Conservation (phyloP, 2,329 filamentous ascomycete genomes). For the Aspergillus ochraceus region DNA sequence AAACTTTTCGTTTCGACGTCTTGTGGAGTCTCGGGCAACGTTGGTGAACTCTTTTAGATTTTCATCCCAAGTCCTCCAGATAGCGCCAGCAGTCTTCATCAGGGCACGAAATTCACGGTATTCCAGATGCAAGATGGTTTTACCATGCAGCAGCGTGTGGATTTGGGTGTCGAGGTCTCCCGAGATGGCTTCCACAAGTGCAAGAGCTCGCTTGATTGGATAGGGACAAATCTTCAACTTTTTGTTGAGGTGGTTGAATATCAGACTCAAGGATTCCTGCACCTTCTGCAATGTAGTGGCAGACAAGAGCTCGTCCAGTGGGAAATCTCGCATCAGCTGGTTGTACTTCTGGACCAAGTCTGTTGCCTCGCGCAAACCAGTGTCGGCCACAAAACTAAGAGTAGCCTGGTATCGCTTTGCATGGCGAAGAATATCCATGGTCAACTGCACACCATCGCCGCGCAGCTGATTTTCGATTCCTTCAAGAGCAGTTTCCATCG, state of each 20-base stretch:
- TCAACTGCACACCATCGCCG: slow-evolving; percentile 85
- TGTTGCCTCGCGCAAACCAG: slow-evolving; percentile 90
- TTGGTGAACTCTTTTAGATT: slow-evolving; percentile 98
- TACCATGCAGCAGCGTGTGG: slow-evolving; percentile 81
- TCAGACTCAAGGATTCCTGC: slow-evolving; percentile 81
- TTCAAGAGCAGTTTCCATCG: slow-evolving; percentile 91
- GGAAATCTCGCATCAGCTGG: slow-evolving; percentile 97
- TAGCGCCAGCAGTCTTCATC: slow-evolving; percentile 78
- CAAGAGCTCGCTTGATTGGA: slow-evolving; percentile 84
- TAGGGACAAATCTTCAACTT: slow-evolving; percentile 97
- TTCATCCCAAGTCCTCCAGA: slow-evolving; percentile 93
- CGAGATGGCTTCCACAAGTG: slow-evolving; percentile 95
- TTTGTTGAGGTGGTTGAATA: slow-evolving; percentile 95
- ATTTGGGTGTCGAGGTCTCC: slow-evolving; percentile 85
- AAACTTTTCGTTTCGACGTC: slow-evolving; percentile 93
- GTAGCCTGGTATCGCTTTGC: slow-evolving; percentile 98
- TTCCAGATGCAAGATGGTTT: slow-evolving; percentile 85
- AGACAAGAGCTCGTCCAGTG: slow-evolving; percentile 88
- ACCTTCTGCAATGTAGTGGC: slow-evolving; percentile 87
- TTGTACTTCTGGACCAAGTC: slow-evolving; percentile 99
- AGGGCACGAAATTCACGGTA: slow-evolving; percentile 85
- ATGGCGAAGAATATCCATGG: slow-evolving; percentile 91
- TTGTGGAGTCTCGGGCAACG: slow-evolving; percentile 89
- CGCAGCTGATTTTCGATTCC: slow-evolving; percentile 85
- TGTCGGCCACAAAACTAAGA: slow-evolving; percentile 94